These are phyloP conservation scores for Fusarium gaditjirri DNA, from an alignment of 2,329 filamentous ascomycete genomes.

Conservation along the genomic window DNA sequence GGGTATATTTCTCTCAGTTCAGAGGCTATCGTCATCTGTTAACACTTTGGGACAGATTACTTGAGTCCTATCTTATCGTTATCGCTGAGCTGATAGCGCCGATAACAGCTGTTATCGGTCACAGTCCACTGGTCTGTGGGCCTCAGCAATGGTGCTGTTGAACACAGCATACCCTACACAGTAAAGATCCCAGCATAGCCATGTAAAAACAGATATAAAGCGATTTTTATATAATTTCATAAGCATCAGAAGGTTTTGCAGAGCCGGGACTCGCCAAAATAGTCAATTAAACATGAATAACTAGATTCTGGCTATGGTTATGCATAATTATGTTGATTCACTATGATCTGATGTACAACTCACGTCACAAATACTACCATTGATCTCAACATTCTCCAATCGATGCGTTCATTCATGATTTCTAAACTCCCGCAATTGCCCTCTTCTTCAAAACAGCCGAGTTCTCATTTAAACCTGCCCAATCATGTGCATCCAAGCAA, in stretches of 20 bases:
- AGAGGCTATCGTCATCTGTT: neutral
- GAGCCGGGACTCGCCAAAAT: accelerated
- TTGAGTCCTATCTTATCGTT: neutral
- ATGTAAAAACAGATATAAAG: neutral
- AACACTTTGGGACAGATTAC: neutral
- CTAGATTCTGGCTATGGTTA: accelerated
- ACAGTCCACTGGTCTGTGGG: neutral
- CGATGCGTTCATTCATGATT: accelerated
- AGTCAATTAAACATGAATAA: accelerated
- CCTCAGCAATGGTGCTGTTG: neutral
- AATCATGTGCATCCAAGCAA: slow-evolving; percentile 13
- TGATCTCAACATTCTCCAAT: accelerated
- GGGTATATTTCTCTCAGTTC: too few relatives aligned
- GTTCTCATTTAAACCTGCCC: slow-evolving; percentile 1
- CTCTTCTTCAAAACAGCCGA: slow-evolving; percentile 11
- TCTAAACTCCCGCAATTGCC: neutral
- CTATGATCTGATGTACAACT: accelerated
- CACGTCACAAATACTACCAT: accelerated
- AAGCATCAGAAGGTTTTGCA: accelerated
- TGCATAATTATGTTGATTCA: accelerated
- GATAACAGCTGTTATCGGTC: neutral
- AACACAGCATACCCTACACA: neutral
- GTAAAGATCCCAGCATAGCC: accelerated
- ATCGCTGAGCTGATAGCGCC: neutral
- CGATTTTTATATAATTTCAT: accelerated